Conservation (phyloP, 1,284 basidiomycete species). For the Sanghuangporus weigelae region DNA sequence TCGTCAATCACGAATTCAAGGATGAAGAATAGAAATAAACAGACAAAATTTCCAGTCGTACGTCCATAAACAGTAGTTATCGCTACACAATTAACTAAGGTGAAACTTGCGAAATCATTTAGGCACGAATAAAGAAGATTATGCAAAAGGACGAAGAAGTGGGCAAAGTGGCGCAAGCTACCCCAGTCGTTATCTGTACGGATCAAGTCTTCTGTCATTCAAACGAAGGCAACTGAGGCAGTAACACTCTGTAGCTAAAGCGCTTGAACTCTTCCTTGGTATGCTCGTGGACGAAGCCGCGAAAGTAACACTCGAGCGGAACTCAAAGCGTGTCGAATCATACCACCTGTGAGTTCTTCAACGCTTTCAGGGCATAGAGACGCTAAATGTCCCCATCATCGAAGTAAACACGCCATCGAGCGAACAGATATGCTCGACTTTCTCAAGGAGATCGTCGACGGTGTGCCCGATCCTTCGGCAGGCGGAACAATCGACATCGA, state of each 20-base stretch:
- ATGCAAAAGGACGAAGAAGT: slow-evolving; percentile 99
- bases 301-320: slow-evolving; percentile 76
- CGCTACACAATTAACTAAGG: neutral
- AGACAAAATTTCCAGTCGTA: slow-evolving; percentile 82
- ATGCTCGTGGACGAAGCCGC: slow-evolving; percentile 82
- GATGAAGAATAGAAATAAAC: slow-evolving; percentile 84
- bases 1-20: neutral
- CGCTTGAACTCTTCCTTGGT: slow-evolving; percentile 90
- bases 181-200: slow-evolving; percentile 96
- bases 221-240: neutral
- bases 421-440: slow-evolving; percentile 92
- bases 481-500: slow-evolving; percentile 72
- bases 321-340: slow-evolving; percentile 87
- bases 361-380: neutral
- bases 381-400: neutral
- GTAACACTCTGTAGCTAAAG: slow-evolving; percentile 67
- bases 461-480: slow-evolving; percentile 83
- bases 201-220: slow-evolving; percentile 21
- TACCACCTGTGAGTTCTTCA: slow-evolving; percentile 83
- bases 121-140: slow-evolving; percentile 98
- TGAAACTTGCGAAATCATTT: neutral
- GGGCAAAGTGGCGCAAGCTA: slow-evolving; percentile 96
- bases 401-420: slow-evolving; percentile 90
- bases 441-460: slow-evolving; percentile 90
- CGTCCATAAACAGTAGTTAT: slow-evolving; percentile 20